These are phyloP conservation scores for Inga leiocalycina DNA, from an alignment of 306 rosid species.

Conservation along the genomic window DNA sequence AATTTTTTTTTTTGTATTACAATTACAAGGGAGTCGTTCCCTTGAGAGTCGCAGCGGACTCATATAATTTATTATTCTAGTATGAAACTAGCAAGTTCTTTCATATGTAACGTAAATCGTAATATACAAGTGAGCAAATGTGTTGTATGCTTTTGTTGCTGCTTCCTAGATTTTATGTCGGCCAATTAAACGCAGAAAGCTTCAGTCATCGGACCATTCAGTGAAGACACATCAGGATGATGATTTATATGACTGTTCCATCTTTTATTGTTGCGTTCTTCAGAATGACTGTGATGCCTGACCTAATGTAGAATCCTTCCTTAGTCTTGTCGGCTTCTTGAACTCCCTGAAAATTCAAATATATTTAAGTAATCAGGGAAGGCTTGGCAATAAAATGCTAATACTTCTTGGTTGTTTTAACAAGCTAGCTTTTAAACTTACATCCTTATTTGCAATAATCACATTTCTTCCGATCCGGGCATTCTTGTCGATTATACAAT, in stretches of 20 bases:
- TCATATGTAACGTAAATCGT: not conserved
- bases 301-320: conserved; percentile 81
- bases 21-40: too few relatives aligned
- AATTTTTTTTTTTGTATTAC: not conserved
- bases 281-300: conserved; percentile 64
- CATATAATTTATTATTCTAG: conserved; percentile 36
- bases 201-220: not conserved
- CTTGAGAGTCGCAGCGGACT: too few relatives aligned
- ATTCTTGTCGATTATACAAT: conserved; percentile 96
- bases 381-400: not conserved
- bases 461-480: conserved; percentile 92
- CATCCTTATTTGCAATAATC: conserved; percentile 70
- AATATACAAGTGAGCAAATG: conserved; percentile 22
- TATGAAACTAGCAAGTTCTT: not conserved
- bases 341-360: conserved; percentile 65
- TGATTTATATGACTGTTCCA: conserved; percentile 59
- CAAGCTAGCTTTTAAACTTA: conserved; percentile 42
- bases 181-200: not conserved
- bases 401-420: not conserved
- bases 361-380: conserved; percentile 19
- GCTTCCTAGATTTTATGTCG: conserved; percentile 20
- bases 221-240: not conserved
- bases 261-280: conserved; percentile 88
- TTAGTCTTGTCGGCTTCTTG: conserved; percentile 72
- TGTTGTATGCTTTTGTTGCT: not conserved